phyloP scores from a whole-genome alignment of 345 rosid genomes.

The Hibiscus tridactylites region DNA sequence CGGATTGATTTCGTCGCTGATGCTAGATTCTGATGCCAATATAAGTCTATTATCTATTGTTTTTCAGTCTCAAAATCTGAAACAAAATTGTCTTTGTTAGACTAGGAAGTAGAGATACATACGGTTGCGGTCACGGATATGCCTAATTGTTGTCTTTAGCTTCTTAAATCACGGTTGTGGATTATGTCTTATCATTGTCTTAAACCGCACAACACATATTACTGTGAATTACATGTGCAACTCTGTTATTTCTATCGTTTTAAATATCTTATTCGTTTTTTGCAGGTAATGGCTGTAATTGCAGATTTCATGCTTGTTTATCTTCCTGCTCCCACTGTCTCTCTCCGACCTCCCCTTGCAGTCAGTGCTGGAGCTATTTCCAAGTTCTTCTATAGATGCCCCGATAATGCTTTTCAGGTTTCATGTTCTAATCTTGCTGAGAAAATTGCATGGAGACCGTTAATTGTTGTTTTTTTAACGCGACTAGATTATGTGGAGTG shows the following conservation, averaged over 20 bases:
- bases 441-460: slow-evolving; percentile 2
- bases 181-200: no score
- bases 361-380: slow-evolving; percentile 61
- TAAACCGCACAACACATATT: background rate
- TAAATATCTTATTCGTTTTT: background rate
- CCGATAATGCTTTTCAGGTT: slow-evolving; percentile 98
- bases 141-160: background rate
- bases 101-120: no score
- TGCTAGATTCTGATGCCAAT: background rate
- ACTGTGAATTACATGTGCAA: background rate
- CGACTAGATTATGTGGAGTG: no score
- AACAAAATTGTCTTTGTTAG: background rate
- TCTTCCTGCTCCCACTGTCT: slow-evolving; percentile 94
- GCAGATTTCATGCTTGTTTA: slow-evolving; percentile 99
- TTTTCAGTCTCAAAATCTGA: background rate
- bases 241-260: background rate
- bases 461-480: no score
- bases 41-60: background rate
- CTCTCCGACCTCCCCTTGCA: slow-evolving; percentile 74
- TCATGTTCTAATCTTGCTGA: slow-evolving; percentile 6
- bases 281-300: slow-evolving; percentile 88
- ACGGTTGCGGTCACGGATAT: no score
- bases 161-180: background rate
- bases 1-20: background rate
- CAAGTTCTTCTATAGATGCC: slow-evolving; percentile 84